Base-by-base conservation (phyloP, 139 green algal genomes). In the Mesotaenium endlicherianum region DNA sequence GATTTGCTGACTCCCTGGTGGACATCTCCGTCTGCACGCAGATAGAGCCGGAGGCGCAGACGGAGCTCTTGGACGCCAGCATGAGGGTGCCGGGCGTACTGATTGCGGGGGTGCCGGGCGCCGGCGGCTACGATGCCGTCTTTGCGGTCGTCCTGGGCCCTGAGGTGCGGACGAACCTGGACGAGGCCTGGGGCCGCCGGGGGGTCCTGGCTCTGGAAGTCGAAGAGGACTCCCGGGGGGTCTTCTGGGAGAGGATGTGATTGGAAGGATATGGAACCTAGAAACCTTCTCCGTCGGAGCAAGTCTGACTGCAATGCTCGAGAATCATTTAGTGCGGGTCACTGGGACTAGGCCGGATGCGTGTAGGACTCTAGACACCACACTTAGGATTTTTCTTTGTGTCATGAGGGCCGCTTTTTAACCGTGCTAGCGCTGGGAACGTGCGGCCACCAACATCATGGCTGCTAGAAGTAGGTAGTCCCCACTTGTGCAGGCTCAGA, bases 91-190 rank as follows among this genome's bases (percentile, higher is more conserved):
- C 31, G 26, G 74, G 74, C 40, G 74, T 87, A 16, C 20, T 87
- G 26, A 39, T 86, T 31, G 38, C 74, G 2, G 70, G 70, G 0
- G 72, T 86, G 41, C 81, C 81, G 36, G 74, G 81, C 1, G 82
- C 82, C 14, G 82, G 82, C 26, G 82, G 82, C 1, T 85, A 59
- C 55, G 82, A 88, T 41, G 79, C 76, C 34, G 38, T 83, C 0
- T 85, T 85, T 85, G 75, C 82, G 14, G 39, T 88, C 30, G 82
- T 86, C 31, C n/a, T 88, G 58, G 82, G 82, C 1, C 31, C 30
- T 3, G 30, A 43, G 41, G 60, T n/a, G 38, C 20, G 38, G 17
- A 36, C n/a, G 43, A 39, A 17, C 2, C 20, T 88, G 45, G 82
- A 88, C 17, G n/a, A 2, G 0, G 17, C 69, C 41, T 88, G 82